Base-by-base conservation (phyloP, 1,139 yeast species). In the Lizanozyma gosingica region DNA sequence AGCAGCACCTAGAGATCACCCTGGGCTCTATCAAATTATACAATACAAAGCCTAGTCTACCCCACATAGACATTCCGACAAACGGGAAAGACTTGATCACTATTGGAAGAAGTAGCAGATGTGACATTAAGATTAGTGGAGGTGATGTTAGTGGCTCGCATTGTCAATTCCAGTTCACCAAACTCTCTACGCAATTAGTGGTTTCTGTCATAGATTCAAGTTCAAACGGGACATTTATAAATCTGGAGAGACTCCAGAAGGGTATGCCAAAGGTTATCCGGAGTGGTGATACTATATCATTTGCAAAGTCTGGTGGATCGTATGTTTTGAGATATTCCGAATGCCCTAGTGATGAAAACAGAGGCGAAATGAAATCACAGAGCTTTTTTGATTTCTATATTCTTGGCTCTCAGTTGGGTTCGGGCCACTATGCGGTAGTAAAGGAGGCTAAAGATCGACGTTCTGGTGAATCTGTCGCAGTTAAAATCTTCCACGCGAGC, bases 371-470 rank as follows among this genome's bases (percentile, higher is more conserved):
- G 27, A 38, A n/a, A 39, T 37, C 4, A 15, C 17, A 3, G 42
- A 40, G 14, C 6, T 77, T 82, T 45, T 78, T 72, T 47, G 84
- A 80, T 52, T 73, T 74, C 45, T 83, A 80, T 52, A 63, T 76
- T 1, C 49, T 81, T 34, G 84, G 85, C 0, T 67, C 65, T 42
- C 77, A 80, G 47, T 59, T 83, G 18, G 94, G 94, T 0, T 63
- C 82, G 3, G 94, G 94, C 0, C 92, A 82, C 59, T 83, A 83
- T 55, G 92, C 92, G 1, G 76, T 79, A 15, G 94, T 83, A 2
- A 80, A 77, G 53, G 86, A 81, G 47, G 87, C 87, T 2, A 63
- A 70, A 17, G 71, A 76, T 47, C 71, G 79, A 47, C 56, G 60
- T 14, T 70, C 80, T 0, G 86, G 86, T 0, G 72, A 72, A 42